Evolutionary conservation across 805 yeast genomes (phyloP).

Genomic region (Candida pini): DNA sequence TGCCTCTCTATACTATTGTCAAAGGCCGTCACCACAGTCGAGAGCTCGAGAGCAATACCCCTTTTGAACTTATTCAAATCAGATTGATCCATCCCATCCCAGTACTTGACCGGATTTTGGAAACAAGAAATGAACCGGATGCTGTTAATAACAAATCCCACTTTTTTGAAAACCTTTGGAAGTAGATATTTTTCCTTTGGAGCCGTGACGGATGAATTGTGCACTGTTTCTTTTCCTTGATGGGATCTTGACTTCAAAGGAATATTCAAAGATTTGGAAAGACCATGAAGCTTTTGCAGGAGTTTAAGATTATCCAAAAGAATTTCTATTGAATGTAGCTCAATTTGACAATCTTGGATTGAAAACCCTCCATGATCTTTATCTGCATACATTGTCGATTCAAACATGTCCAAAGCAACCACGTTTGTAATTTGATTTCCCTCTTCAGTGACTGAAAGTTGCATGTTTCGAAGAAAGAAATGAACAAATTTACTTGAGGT

Average conservation of each 20-base stretch:
- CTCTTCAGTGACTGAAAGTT: conserved; percentile 12
- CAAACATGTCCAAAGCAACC: conserved; percentile 14
- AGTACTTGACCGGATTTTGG: conserved; percentile 25
- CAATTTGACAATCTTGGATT: conserved; percentile 5
- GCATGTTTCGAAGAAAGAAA: conserved; percentile 16
- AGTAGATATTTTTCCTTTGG: background rate
- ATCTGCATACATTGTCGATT: conserved; percentile 7
- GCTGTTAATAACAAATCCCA: conserved; percentile 7
- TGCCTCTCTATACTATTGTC: conserved; percentile 2
- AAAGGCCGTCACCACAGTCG: conserved; percentile 2
- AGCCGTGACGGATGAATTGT: background rate
- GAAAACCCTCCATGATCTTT: conserved; percentile 3
- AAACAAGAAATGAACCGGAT: conserved; percentile 23
- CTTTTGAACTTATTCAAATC: conserved; percentile 23
- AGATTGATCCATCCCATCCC: conserved; percentile 24
- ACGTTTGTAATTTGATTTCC: conserved; percentile 4
- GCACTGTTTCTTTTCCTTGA: no score
- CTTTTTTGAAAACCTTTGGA: conserved; percentile 3
- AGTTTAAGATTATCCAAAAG: conserved; percentile 7
- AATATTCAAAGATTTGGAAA: conserved; percentile 1
- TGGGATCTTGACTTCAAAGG: no score
- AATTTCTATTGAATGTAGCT: conserved; percentile 10
- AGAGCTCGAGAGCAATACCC: conserved; percentile 17
- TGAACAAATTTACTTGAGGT: conserved; percentile 14
- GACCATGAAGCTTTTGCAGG: conserved; percentile 12